Evolutionary conservation across 306 rosid species (phyloP), one percentile per base, ranked within the genome.

Genomic region (Begonia peltatifolia): DNA sequence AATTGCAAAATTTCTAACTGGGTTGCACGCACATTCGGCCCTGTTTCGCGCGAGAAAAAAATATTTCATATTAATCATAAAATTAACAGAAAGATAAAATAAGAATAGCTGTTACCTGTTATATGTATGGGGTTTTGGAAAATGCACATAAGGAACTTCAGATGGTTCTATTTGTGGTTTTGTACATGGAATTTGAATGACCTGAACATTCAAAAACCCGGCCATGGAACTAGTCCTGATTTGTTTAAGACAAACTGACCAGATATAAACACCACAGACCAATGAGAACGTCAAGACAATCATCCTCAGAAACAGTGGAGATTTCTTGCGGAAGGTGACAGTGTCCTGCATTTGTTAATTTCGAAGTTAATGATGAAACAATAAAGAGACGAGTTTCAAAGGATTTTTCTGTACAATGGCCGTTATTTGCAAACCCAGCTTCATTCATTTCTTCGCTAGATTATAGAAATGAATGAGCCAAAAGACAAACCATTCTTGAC

Each of bases 111-210:
- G 75, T 10, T 77, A 90, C 95, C 95, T 77, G 93, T 57, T 80
- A 73, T 83, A 90, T 47, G 92, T 73, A 71, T 59, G 44, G 18
- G 99, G 99, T n/a, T 61, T 70, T 20, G 97, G 97, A 65, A 77
- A 90, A 71, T 90, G 90, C 54, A 23, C 63, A 53, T 55, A 58
- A 22, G 80, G 77, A 52, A 67, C 47, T 64, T 80, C 71, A 2
- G 42, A 44, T 53, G 49, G 76, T 42, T 70, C 60, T 42, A 53
- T 17, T 11, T 43, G 52, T 35, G 44, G 71, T 41, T 56, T 51
- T 44, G 48, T 44, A 44, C n/a, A 44, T 62, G 82, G 82, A 55
- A 53, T 68, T 52, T 71, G 81, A 36, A 70, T 59, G 52, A 73
- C 68, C 68, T 74, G 68, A 38, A 79, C 59, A 60, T 69, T 74